Base-by-base conservation (phyloP, 2,329 filamentous ascomycete species). In the Gremmenia infestans region DNA sequence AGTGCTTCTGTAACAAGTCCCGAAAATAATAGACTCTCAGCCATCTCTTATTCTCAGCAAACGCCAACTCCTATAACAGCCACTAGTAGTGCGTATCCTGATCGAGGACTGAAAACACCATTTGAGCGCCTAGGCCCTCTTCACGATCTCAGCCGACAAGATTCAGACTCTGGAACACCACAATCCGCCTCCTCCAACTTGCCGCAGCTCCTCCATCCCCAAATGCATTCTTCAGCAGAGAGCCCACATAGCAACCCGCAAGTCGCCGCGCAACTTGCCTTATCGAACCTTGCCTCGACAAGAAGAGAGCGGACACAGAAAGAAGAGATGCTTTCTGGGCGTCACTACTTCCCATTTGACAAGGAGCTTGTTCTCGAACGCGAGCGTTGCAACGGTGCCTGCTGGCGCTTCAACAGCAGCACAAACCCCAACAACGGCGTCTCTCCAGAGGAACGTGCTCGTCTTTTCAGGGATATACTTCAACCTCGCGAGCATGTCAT, bases 351-450 rank as follows among this genome's bases (percentile, higher is more conserved):
- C 58, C 89, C 89, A 6, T 92, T 87, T 60, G 85, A 90, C 68
- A 81, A 85, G 58, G 86, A 91, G 65, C 80, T 99, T 5, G 81
- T 89, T 14, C 79, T 89, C 19, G 92, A 97, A 66, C 87, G 93
- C n/a, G 86, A 94, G 68, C 81, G 87, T 53, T 97, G 93, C 73
- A 87, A 85, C 60, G 81, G 83, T 12, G 90, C 90, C 4, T 85
- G 93, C 65, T 92, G 87, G 81, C 80, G 86, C 50, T 97, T 94
- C 75, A 97, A 97, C 72, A 90, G 88, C 70, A 87, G 88, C 17
- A 86, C 83, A 32, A 91, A 91, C 64, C 87, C 89, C 1, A 82
- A 84, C 53, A 82, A 85, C 40, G 87, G 87, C 4, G 82, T 92
- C 5, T 89, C 86, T 28, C 75, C 79, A 6, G 77, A 81, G 25